These are phyloP conservation scores for Colletotrichum sublineola DNA, from an alignment of 2,329 filamentous ascomycete species.

Conservation along the genomic window DNA sequence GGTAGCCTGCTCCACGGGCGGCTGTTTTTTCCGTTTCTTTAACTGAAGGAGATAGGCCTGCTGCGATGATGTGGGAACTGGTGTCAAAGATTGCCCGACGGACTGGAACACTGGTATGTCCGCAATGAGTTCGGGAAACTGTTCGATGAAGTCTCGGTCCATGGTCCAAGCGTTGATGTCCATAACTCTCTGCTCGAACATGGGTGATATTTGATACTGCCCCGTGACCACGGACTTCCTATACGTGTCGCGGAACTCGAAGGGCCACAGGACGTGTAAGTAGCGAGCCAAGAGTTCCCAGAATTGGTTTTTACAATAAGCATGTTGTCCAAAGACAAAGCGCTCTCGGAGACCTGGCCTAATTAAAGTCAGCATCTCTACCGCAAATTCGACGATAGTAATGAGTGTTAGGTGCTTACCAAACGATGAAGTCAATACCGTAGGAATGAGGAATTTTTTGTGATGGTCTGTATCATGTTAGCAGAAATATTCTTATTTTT, in stretches of 20 bases:
- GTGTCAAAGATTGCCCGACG: slow-evolving; percentile 13
- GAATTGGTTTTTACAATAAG: slow-evolving; percentile 49
- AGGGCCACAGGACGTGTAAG: slow-evolving; percentile 47
- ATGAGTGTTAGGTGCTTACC: slow-evolving; percentile 40
- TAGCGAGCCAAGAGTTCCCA: slow-evolving; percentile 46
- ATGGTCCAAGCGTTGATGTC: slow-evolving; percentile 50
- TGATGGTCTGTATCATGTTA: slow-evolving; percentile 45
- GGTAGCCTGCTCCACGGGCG: slow-evolving; percentile 4
- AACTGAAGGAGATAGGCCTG: slow-evolving; percentile 30
- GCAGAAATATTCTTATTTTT: not conserved
- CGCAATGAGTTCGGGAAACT: slow-evolving; percentile 47
- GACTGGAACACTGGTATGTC: slow-evolving; percentile 49
- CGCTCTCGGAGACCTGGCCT: slow-evolving; percentile 50
- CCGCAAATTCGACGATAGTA: not conserved
- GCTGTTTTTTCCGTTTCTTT: slow-evolving; percentile 16
- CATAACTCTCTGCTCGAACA: slow-evolving; percentile 46
- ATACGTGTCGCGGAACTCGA: slow-evolving; percentile 47
- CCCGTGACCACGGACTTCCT: slow-evolving; percentile 46
- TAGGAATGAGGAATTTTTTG: slow-evolving; percentile 48
- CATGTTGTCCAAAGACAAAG: slow-evolving; percentile 49
- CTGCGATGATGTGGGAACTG: slow-evolving; percentile 5
- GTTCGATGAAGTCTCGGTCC: slow-evolving; percentile 46
- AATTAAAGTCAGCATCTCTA: not conserved
- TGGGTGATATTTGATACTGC: slow-evolving; percentile 45
- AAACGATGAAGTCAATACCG: slow-evolving; percentile 51